A percentile compares a stretch with the other conserved stretches of the same genome.
These are phyloP conservation scores for Ogataea saltuana DNA, from an alignment of 805 yeast genomes.

Conservation along the genomic window DNA sequence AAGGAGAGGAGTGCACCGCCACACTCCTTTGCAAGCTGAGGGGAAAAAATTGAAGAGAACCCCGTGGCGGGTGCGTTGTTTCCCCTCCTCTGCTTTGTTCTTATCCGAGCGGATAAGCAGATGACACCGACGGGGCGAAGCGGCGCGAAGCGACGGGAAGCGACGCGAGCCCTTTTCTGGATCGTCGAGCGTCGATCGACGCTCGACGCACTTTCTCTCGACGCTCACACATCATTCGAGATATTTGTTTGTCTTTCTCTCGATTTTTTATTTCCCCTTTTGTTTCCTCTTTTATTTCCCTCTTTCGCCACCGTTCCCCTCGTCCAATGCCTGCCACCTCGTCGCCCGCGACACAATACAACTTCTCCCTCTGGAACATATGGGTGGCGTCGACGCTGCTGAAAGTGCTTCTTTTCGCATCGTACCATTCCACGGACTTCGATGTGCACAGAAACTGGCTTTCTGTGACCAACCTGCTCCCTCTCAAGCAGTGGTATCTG, in stretches of 20 bases:
- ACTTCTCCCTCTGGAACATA: conserved; percentile 60
- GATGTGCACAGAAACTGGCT: conserved; percentile 98
- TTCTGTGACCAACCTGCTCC: conserved; percentile 79
- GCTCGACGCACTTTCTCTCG: conserved; percentile 1
- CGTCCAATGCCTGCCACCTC: background rate
- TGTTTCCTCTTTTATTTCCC: background rate
- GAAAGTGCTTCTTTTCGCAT: conserved; percentile 65
- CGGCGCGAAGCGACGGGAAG: conserved; percentile 2
- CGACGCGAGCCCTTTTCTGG: background rate
- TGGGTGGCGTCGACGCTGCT: conserved; percentile 64
- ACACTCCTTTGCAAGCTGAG: background rate
- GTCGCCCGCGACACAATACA: conserved; percentile 25
- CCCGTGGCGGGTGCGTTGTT: conserved; percentile 1
- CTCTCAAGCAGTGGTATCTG: conserved; percentile 77
- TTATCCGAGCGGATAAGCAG: conserved; percentile 1
- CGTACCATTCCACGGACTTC: conserved; percentile 92
- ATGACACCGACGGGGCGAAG: conserved; percentile 4
- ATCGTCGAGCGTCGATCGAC: no score
- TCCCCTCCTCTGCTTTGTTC: background rate
- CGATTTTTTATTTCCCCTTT: background rate
- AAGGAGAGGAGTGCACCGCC: conserved; percentile 5
- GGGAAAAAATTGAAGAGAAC: background rate
- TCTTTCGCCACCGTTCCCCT: background rate
- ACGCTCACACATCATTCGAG: background rate
- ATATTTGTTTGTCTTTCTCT: background rate